Conservation (phyloP, 495 filamentous ascomycete species). For the Margaritispora aquatica region DNA sequence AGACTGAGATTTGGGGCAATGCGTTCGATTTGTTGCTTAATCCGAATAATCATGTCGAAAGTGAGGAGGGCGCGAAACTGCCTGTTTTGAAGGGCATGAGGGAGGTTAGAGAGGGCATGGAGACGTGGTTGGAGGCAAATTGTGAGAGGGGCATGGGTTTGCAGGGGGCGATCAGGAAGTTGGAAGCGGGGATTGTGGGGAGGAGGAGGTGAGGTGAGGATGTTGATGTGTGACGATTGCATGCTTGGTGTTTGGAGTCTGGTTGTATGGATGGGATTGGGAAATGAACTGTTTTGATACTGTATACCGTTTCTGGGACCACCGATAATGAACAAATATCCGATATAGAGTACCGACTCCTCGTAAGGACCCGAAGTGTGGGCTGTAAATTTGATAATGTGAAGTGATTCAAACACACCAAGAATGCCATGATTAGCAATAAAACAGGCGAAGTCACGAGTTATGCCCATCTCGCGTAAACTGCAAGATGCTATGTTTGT, state of each 20-base stretch:
- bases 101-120: conserved; percentile 68
- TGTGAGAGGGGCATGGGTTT: conserved; percentile 76
- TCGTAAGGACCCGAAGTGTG: too few species aligned
- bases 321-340: too few species aligned
- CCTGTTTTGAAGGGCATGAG: conserved; percentile 64
- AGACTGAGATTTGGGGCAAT: conserved; percentile 79
- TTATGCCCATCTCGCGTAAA: too few species aligned
- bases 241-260: not conserved
- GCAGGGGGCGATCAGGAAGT: conserved; percentile 61
- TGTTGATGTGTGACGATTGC: not conserved
- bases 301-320: too few species aligned
- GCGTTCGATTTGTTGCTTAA: conserved; percentile 87
- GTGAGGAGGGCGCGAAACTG: conserved; percentile 53
- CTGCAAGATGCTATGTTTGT: too few species aligned
- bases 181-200: conserved; percentile 45
- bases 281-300: too few species aligned
- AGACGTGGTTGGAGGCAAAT: conserved; percentile 72
- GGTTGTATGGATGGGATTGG: too few species aligned
- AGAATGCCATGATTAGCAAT: too few species aligned
- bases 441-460: too few species aligned
- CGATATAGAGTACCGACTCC: too few species aligned
- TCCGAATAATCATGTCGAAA: conserved; percentile 54
- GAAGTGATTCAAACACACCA: too few species aligned
- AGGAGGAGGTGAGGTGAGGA: conserved; percentile 6
- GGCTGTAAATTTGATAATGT: too few species aligned